Base-by-base conservation (phyloP, 2,329 filamentous ascomycete species). In the Aschersonia sp. region DNA sequence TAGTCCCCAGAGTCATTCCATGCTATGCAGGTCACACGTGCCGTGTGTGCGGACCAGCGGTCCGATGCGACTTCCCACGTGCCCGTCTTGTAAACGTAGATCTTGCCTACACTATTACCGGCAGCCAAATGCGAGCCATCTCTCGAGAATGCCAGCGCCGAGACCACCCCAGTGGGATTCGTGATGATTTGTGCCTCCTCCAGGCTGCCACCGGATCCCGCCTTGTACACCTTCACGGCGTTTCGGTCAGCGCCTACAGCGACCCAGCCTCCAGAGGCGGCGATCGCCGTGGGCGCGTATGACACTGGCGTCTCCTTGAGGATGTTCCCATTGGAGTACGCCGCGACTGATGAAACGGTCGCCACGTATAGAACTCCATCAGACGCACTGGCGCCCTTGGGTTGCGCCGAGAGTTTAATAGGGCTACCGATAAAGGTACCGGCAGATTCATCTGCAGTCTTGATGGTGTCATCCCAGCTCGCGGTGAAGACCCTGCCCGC, bases 391-490 rank as follows among this genome's bases (percentile, higher is more conserved):
- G 89, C 69, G 40, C 82, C 84, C 64, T 85, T 91, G 2, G 92
- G 92, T 59, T 97, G 92, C 20, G 82, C 83, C 3, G 78, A 72
- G 28, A 94, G 75, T 59, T 84, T 82, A 32, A 74, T 67, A 1
- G 78, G 71, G 45, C 74, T 73, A 48, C 85, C 87, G 5, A 82
- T 74, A 62, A 94, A 96, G 0, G 82, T 85, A 58, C 80, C 83
- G 47, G 82, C 78, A 1, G 80, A 74, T 50, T 84, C 74, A 54
- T 94, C 89, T 38, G 94, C 74, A 43, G 78, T 83, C 52, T 89
- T 83, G 38, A 97, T 72, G 1, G 83, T 88, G 63, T 98, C 92
- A 60, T 98, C 92, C 92, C 91, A 98, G 53, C 83, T 89, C 47
- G 91, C 85, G 58, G 83, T 91, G 67, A 86, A 89, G n/a, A 88